A percentile compares a stretch with the other conserved stretches of the same genome.
Evolutionary conservation across 192 early-diverging fungal genomes (phyloP).

Genomic region (Coemansia brasiliensis): DNA sequence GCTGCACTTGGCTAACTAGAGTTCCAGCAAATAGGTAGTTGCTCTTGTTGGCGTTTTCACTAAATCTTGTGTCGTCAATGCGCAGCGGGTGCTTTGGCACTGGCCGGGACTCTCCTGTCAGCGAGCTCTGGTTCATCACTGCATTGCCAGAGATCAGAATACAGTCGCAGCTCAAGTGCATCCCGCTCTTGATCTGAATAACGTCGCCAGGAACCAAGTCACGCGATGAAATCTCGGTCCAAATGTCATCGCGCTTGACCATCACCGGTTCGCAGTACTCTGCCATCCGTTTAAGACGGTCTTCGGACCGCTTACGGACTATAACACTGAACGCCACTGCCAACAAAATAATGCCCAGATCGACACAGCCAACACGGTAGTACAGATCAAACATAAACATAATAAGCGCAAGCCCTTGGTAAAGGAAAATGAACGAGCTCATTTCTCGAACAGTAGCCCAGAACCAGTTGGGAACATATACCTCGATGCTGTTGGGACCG

Average conservation of each 20-base stretch:
- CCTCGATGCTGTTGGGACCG: slow-evolving; percentile 71
- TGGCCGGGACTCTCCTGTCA: slow-evolving; percentile 72
- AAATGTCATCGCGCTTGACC: slow-evolving; percentile 60
- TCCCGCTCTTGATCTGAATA: slow-evolving; percentile 55
- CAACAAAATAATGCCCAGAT: slow-evolving; percentile 57
- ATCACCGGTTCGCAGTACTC: slow-evolving; percentile 52
- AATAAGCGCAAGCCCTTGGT: slow-evolving; percentile 58
- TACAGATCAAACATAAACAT: slow-evolving; percentile 60
- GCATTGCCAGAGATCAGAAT: slow-evolving; percentile 58
- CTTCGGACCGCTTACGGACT: slow-evolving; percentile 57
- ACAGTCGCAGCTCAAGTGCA: slow-evolving; percentile 58
- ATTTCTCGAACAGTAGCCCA: slow-evolving; percentile 62
- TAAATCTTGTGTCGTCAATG: slow-evolving; percentile 40
- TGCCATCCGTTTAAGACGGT: slow-evolving; percentile 61
- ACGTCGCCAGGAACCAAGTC: slow-evolving; percentile 77
- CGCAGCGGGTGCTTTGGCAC: slow-evolving; percentile 68
- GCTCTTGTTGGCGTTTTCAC: slow-evolving; percentile 58
- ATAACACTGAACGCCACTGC: slow-evolving; percentile 57
- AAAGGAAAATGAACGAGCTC: slow-evolving; percentile 59
- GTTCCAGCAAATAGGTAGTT: slow-evolving; percentile 76
- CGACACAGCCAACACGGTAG: slow-evolving; percentile 59
- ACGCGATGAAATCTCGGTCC: slow-evolving; percentile 52
- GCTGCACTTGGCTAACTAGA: slow-evolving; percentile 59
- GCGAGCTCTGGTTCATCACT: slow-evolving; percentile 66
- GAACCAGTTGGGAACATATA: slow-evolving; percentile 60